Evolutionary conservation across 805 yeast species (phyloP).

Genomic region (Yamadazyma kitorensis): DNA sequence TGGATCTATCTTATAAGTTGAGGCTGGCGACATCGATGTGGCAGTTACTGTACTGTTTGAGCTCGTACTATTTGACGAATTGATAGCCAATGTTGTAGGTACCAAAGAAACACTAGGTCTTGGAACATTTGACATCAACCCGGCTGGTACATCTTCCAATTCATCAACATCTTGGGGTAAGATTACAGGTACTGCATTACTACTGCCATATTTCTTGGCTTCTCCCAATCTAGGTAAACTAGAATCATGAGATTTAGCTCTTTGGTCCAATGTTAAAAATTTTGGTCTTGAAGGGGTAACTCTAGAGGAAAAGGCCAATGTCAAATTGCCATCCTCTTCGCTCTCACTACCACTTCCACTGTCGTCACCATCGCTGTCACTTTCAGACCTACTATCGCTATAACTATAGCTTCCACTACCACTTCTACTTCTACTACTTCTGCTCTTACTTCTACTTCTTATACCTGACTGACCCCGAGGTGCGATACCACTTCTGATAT

Average conservation of each 20-base stretch:
- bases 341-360: slow-evolving; percentile 26
- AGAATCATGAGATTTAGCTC: slow-evolving; percentile 44
- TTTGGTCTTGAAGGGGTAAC: slow-evolving; percentile 35
- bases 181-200: slow-evolving; percentile 27
- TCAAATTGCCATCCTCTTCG: slow-evolving; percentile 43
- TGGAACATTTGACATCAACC: slow-evolving; percentile 31
- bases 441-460: no score
- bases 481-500: no score
- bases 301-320: slow-evolving; percentile 44
- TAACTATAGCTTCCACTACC: slow-evolving; percentile 2
- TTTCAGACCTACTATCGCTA: slow-evolving; percentile 11
- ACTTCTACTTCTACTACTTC: no score
- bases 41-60: background rate
- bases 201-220: background rate
- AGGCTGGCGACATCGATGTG: background rate
- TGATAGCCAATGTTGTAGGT: slow-evolving; percentile 1
- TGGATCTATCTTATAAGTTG: slow-evolving; percentile 2
- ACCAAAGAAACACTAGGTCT: slow-evolving; percentile 21
- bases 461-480: no score
- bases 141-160: slow-evolving; percentile 42
- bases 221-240: slow-evolving; percentile 25
- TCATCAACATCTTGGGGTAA: slow-evolving; percentile 31
- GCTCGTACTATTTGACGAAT: slow-evolving; percentile 2
- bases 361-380: slow-evolving; percentile 6
- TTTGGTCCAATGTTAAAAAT: slow-evolving; percentile 26